A percentile compares a stretch with the other conserved stretches of the same genome.
phyloP scores from a whole-genome alignment of 768 basidiomycete genomes.

The Phaffia australis region DNA sequence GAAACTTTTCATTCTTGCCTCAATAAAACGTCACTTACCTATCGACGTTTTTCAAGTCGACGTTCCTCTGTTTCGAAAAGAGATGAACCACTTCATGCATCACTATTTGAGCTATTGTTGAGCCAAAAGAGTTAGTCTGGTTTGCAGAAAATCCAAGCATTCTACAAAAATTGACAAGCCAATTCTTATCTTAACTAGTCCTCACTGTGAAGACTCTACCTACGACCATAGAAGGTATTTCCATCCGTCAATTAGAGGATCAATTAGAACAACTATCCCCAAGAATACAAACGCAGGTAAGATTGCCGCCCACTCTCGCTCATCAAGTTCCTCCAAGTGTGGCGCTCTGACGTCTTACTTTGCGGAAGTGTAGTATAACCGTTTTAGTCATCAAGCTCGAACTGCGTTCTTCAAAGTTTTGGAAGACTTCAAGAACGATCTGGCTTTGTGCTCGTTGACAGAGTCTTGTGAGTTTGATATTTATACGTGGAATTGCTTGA shows the following conservation, averaged over 20 bases:
- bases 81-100: constrained; percentile 37
- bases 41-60: too few relatives aligned
- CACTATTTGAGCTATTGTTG: constrained; percentile 5
- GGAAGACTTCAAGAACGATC: constrained; percentile 66
- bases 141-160: too few relatives aligned
- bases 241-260: neutral
- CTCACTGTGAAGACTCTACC: too few relatives aligned
- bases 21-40: too few relatives aligned
- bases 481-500: too few relatives aligned
- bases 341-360: neutral
- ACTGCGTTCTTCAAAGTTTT: constrained; percentile 70
- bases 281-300: constrained; percentile 51
- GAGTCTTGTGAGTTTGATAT: constrained; percentile 68
- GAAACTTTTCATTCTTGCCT: too few relatives aligned
- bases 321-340: neutral
- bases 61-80: constrained; percentile 51
- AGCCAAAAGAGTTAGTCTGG: too few relatives aligned
- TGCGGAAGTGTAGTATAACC: constrained; percentile 52
- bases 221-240: too few relatives aligned
- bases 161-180: too few relatives aligned
- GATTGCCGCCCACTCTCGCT: constrained; percentile 12
- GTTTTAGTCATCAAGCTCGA: constrained; percentile 61
- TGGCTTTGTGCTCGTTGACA: constrained; percentile 76
- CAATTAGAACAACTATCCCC: constrained; percentile 44
- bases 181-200: too few relatives aligned